Evolutionary conservation across 2,329 filamentous ascomycete genomes (phyloP), one percentile per base, ranked within the genome.

Genomic region (Knoxdaviesia capensis): DNA sequence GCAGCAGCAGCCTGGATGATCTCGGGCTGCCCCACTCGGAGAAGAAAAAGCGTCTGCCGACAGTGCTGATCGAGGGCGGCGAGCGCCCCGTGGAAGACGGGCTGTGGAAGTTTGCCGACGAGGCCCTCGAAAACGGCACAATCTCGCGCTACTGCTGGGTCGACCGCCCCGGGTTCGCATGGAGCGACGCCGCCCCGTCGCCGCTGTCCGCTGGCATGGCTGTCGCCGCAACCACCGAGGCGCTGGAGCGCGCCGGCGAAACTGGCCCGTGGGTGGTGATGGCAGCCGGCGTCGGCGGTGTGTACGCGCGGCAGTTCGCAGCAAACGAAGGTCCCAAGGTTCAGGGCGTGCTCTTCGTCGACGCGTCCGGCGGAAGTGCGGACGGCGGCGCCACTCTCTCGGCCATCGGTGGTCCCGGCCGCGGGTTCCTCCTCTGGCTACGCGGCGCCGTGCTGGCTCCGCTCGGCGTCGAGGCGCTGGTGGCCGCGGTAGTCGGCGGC

Each of bases 141-240:
- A 90, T 98, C 51, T 65, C 68, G 43, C 77, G 88, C 45, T 96
- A 93, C 62, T 98, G 90, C 66, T 94, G 94, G 59, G 87, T 84
- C 55, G 90, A 98, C 56, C 80, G 90, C 28, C 90, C 90, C 1
- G 90, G 90, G 1, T 71, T 88, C 43, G 88, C 72, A 6, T 94
- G 85, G 67, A 76, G 71, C 39, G 90, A 98, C 59, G 88, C 90
- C 43, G 86, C 88, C 0, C 90, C 90, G 2, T 94, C 87, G 5
- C 90, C 90, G 0, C 78, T 94, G 51, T 93, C 84, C 5, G 88
- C 85, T 5, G 86, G 87, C 37, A 94, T 94, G 73, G 80, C 82
- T n/a, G 78, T 83, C 5, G 86, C 94, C 53, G 84, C 78, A 0
- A 65, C 96, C 30, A 87, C 84, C 37, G 87, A 96, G 61, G 84